Evolutionary conservation across 2,329 filamentous ascomycete species (phyloP), one percentile per base, ranked within the genome.

Genomic region (Claviceps humidiphila): DNA sequence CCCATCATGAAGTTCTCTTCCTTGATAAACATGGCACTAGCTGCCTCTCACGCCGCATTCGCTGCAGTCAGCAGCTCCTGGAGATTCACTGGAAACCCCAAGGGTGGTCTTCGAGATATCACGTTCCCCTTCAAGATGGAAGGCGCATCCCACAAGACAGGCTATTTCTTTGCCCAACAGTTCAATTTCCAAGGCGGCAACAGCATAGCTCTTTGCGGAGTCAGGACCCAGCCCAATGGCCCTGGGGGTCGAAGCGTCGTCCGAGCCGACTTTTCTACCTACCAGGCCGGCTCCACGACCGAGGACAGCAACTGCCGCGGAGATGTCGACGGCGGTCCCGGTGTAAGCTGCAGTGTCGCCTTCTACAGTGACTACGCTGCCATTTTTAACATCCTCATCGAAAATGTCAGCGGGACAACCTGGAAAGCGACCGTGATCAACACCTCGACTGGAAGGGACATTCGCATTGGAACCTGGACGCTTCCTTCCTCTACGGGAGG

Each of bases 121-220:
- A 58, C 58, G 1, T 61, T 61, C 38, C 56, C 58, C n/a, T 54
- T 61, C 22, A 56, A 53, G 49, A 56, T 61, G 41, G 51, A 54
- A 40, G 50, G 53, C 1, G 57, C 59, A 3, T 37, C 53, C 5
- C 60, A 59, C 41, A 20, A 42, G 5, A 24, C 16, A 0, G 59
- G 58, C n/a, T 63, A 55, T 44, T 61, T 58, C 54, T 61, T 58
- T 52, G 60, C 59, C 9, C 55, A 61, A 49, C 57, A 59, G 37
- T 61, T 54, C 50, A 37, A 38, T 22, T 59, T 61, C 30, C 5
- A 53, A 2, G 51, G 49, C n/a, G n/a, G n/a, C n/a, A n/a, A n/a
- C n/a, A n/a, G n/a, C n/a, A n/a, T n/a, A n/a, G n/a, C n/a, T n/a
- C n/a, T n/a, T n/a, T n/a, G n/a, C n/a, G 41, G 41, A 5, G 3